Evolutionary conservation across 148 eudicot species (phyloP).

Genomic region (Amaranthus palmeri): DNA sequence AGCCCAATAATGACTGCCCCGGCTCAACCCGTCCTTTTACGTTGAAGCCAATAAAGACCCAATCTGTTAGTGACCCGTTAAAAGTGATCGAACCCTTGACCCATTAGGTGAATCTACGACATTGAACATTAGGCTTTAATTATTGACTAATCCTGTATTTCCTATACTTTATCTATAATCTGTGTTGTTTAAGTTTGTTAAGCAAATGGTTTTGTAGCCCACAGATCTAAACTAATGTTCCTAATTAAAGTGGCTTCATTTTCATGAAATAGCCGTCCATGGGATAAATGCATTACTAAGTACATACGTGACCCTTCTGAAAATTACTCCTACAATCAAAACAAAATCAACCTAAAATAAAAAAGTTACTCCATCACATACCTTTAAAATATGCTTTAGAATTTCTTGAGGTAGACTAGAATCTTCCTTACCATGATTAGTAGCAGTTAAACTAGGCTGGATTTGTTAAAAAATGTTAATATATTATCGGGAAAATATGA

Average conservation of each 20-base stretch:
- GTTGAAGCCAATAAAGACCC: neutral
- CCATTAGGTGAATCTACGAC: neutral
- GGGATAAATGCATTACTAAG: neutral
- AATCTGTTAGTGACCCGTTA: neutral
- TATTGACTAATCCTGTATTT: too few relatives aligned
- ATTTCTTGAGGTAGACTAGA: too few relatives aligned
- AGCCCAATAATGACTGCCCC: too few relatives aligned
- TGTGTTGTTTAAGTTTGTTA: neutral
- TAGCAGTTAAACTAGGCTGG: neutral
- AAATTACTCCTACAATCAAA: neutral
- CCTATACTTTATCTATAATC: too few relatives aligned
- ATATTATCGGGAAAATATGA: neutral
- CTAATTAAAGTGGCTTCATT: slow-evolving; percentile 1
- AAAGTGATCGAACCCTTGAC: neutral
- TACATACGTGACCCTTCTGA: neutral
- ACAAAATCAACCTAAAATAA: neutral
- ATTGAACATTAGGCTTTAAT: too few relatives aligned
- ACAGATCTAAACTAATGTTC: neutral
- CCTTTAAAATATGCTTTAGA: too few relatives aligned
- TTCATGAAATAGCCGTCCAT: neutral
- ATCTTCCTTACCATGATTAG: neutral
- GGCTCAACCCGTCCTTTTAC: neutral
- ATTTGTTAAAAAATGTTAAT: neutral
- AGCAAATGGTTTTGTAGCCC: neutral
- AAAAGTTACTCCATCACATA: neutral